Conservation (phyloP, 2,329 filamentous ascomycete genomes). For the Pezicula neosporulosa region DNA sequence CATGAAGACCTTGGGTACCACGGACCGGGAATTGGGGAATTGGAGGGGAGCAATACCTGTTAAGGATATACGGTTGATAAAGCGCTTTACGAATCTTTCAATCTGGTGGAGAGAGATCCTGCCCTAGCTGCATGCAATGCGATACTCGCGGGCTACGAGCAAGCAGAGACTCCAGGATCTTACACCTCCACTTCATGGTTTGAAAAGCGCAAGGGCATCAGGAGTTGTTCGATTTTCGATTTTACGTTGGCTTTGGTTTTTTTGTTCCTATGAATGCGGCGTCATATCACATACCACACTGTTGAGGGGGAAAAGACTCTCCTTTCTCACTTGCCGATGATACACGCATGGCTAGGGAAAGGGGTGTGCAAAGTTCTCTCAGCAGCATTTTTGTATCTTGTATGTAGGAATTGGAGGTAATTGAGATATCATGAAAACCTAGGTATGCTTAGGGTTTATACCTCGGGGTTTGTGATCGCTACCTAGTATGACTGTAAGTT, state of each 20-base stretch:
- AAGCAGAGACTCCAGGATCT: constrained; percentile 15
- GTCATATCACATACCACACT: neutral
- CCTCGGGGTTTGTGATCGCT: too few relatives aligned
- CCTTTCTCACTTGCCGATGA: neutral
- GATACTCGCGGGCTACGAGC: constrained; percentile 33
- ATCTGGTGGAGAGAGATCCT: too few relatives aligned
- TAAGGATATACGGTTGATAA: constrained; percentile 1
- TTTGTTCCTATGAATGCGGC: neutral
- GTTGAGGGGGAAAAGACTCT: neutral
- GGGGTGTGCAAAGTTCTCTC: too few relatives aligned
- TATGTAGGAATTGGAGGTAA: constrained; percentile 26
- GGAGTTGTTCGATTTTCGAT: constrained; percentile 31
- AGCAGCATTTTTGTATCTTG: neutral
- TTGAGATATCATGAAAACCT: constrained; percentile 22
- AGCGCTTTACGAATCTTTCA: too few relatives aligned
- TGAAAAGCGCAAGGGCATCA: constrained; percentile 7
- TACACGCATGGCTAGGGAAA: neutral
- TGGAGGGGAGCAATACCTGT: constrained; percentile 5
- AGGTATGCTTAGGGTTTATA: too few relatives aligned
- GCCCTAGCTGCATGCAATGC: constrained; percentile 11
- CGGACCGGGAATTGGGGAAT: constrained; percentile 4
- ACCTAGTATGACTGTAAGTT: too few relatives aligned
- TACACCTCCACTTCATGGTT: too few relatives aligned
- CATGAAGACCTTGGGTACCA: constrained; percentile 22
- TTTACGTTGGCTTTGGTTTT: constrained; percentile 24